Percentiles rank a stretch among this genome's conserved stretches.
These are phyloP conservation scores for Cladosporium sp. DNA, from an alignment of 2,329 filamentous ascomycete genomes.

Conservation along the genomic window DNA sequence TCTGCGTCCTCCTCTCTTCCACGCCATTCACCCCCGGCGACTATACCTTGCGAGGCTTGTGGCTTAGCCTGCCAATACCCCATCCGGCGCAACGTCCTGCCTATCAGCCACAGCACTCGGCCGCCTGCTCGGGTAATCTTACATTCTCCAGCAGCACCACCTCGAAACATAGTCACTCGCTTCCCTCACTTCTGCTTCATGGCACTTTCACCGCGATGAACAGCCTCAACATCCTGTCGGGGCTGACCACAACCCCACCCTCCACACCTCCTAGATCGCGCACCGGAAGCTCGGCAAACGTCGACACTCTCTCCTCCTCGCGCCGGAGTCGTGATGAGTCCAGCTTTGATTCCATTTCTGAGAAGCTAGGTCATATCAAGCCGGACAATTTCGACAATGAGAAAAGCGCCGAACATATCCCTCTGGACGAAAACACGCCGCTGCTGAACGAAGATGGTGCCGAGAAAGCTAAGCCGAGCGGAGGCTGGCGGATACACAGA, in stretches of 20 bases:
- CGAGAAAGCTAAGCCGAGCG: conserved; percentile 14
- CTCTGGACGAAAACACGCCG: conserved; percentile 62
- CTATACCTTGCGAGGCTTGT: background rate
- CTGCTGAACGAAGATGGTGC: conserved; percentile 46
- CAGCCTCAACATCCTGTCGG: conserved; percentile 89
- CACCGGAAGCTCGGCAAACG: conserved; percentile 24
- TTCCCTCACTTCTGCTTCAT: conserved; percentile 33
- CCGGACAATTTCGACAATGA: conserved; percentile 18
- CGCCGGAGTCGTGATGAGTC: conserved; percentile 12
- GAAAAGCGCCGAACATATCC: conserved; percentile 16
- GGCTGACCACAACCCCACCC: conserved; percentile 57
- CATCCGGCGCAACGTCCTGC: conserved; percentile 3
- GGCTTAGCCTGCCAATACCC: too few relatives aligned
- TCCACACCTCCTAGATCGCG: conserved; percentile 40
- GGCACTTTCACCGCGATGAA: conserved; percentile 70
- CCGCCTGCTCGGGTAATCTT: background rate
- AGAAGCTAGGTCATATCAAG: conserved; percentile 20
- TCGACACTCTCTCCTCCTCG: conserved; percentile 13
- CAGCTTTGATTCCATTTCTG: conserved; percentile 19
- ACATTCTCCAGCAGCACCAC: background rate
- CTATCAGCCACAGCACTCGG: conserved; percentile 3
- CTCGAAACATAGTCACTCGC: conserved; percentile 1
- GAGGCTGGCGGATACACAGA: conserved; percentile 53
- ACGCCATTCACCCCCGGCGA: background rate
- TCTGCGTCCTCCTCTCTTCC: background rate